These are phyloP conservation scores for Herpetomonas samuelpessoai DNA, from an alignment of 208 protist genomes.

Conservation along the genomic window DNA sequence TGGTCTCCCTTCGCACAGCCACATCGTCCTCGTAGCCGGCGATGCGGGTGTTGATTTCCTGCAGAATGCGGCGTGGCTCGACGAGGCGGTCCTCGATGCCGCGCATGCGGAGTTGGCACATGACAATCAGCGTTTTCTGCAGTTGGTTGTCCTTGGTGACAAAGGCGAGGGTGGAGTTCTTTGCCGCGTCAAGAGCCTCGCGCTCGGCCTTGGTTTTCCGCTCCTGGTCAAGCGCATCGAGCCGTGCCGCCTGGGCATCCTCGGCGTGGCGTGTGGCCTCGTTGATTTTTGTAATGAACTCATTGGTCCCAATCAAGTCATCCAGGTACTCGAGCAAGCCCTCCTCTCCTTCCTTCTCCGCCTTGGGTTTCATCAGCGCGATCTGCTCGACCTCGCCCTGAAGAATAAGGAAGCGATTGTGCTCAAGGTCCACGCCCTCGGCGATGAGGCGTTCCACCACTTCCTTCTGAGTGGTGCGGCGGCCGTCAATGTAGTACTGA, in stretches of 20 bases:
- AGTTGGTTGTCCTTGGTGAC: conserved; percentile 93
- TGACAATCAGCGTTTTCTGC: conserved; percentile 84
- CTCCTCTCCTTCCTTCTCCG: conserved; percentile 92
- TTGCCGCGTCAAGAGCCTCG: conserved; percentile 92
- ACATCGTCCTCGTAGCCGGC: conserved; percentile 48
- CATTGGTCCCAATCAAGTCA: conserved; percentile 98
- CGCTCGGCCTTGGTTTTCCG: conserved; percentile 95
- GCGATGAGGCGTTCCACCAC: conserved; percentile 90
- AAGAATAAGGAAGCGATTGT: conserved; percentile 99
- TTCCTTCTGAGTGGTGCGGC: conserved; percentile 65
- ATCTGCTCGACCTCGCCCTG: conserved; percentile 99
- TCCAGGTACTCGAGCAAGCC: conserved; percentile 99
- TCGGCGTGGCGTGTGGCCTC: conserved; percentile 81
- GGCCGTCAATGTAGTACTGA: conserved; percentile 94
- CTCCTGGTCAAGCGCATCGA: conserved; percentile 91
- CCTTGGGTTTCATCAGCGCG: conserved; percentile 99
- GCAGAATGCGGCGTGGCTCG: conserved; percentile 59
- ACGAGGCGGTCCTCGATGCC: conserved; percentile 74
- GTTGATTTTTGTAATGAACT: conserved; percentile 93
- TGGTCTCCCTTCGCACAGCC: conserved; percentile 26
- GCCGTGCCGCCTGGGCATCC: conserved; percentile 88
- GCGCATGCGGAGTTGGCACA: conserved; percentile 90
- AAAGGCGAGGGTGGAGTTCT: conserved; percentile 94
- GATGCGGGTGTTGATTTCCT: conserved; percentile 74
- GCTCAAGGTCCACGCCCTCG: conserved; percentile 98